phyloP scores from a whole-genome alignment of 805 yeast species.

The Candida maris region DNA sequence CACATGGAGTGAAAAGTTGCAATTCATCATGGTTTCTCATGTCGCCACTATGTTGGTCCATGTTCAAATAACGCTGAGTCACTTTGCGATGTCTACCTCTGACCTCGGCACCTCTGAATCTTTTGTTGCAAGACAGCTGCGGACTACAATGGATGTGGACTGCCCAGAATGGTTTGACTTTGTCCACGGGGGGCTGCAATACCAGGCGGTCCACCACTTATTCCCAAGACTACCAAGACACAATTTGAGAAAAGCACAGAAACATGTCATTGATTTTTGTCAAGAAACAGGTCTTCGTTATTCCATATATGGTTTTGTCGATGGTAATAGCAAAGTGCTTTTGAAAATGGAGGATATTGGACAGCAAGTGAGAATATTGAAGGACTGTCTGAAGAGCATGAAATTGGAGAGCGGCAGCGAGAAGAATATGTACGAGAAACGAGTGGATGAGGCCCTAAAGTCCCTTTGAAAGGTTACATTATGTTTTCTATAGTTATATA shows the following conservation, averaged over 20 bases:
- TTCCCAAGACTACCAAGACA: constrained; percentile 90
- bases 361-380: constrained; percentile 70
- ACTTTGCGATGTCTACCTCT: constrained; percentile 90
- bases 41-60: constrained; percentile 87
- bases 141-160: constrained; percentile 94
- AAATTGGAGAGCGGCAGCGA: constrained; percentile 43
- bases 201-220: constrained; percentile 86
- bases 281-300: constrained; percentile 71
- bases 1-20: constrained; percentile 50
- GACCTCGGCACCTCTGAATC: constrained; percentile 80
- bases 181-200: constrained; percentile 88
- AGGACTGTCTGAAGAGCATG: constrained; percentile 68
- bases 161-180: constrained; percentile 92
- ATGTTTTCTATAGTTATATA: too few relatives aligned
- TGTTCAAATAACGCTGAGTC: constrained; percentile 85
- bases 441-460: constrained; percentile 18
- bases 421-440: constrained; percentile 29
- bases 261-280: constrained; percentile 69
- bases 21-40: constrained; percentile 69
- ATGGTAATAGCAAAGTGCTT: constrained; percentile 73
- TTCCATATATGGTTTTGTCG: constrained; percentile 78
- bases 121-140: constrained; percentile 71
- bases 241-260: constrained; percentile 74
- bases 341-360: constrained; percentile 69
- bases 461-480: too few relatives aligned